phyloP scores from a whole-genome alignment of 2,329 filamentous ascomycete species.

The Pochonia chlamydosporia region DNA sequence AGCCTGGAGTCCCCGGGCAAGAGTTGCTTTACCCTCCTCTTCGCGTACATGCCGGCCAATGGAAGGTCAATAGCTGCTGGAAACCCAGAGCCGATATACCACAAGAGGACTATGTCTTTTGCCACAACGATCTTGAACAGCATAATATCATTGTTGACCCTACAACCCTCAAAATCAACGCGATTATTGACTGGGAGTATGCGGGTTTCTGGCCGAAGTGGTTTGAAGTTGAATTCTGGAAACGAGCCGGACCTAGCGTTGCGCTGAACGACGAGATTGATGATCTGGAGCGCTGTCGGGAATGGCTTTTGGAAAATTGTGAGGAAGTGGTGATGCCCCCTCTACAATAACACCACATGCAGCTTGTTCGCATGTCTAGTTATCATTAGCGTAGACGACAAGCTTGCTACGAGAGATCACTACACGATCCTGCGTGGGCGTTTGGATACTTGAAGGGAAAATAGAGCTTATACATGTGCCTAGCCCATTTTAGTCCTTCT shows the following conservation, averaged over 20 bases:
- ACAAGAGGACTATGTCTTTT: conserved; percentile 12
- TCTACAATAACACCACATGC: conserved; percentile 5
- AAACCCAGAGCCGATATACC: neutral
- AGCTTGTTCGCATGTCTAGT: too few relatives aligned
- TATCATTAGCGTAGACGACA: too few relatives aligned
- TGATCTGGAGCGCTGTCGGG: conserved; percentile 7
- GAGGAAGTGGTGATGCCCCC: conserved; percentile 6
- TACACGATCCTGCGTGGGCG: too few relatives aligned
- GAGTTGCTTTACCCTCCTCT: conserved; percentile 7
- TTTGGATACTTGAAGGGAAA: too few relatives aligned
- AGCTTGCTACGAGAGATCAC: too few relatives aligned
- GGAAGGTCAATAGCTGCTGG: conserved; percentile 12
- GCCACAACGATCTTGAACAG: conserved; percentile 10
- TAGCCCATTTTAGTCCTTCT: conserved; percentile 6
- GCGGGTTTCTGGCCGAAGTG: conserved; percentile 23
- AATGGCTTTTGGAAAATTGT: conserved; percentile 7
- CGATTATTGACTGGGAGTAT: conserved; percentile 31
- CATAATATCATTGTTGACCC: conserved; percentile 11
- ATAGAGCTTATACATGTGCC: too few relatives aligned
- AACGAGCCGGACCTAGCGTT: conserved; percentile 10
- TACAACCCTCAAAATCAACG: conserved; percentile 21
- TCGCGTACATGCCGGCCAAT: conserved; percentile 1
- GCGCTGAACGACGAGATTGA: conserved; percentile 9
- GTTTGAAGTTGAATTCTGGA: conserved; percentile 15
- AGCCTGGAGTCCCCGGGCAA: conserved; percentile 9